phyloP scores from a whole-genome alignment of 768 basidiomycete genomes.

The Macrolepiota dolichaula region DNA sequence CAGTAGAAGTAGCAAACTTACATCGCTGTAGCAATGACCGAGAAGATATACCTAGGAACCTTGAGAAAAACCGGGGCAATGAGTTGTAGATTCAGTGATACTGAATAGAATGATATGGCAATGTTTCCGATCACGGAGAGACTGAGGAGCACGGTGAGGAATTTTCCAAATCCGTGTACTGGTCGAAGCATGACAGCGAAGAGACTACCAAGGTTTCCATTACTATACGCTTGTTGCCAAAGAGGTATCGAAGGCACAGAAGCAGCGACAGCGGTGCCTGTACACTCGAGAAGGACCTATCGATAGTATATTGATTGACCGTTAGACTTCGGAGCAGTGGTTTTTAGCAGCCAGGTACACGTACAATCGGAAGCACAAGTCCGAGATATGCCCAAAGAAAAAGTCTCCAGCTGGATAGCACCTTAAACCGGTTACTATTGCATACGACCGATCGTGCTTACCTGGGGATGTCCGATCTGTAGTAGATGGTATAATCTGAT shows the following conservation, averaged over 20 bases:
- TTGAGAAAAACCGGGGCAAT: conserved; percentile 55
- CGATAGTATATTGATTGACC: neutral
- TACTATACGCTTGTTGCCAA: conserved; percentile 58
- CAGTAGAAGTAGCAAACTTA: conserved; percentile 28
- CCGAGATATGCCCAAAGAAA: conserved; percentile 71
- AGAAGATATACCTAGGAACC: conserved; percentile 78
- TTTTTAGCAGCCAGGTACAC: conserved; percentile 11
- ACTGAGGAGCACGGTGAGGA: conserved; percentile 77
- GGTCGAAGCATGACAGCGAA: conserved; percentile 69
- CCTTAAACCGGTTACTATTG: neutral
- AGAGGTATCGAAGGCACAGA: conserved; percentile 52
- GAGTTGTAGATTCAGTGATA: conserved; percentile 70
- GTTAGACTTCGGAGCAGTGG: neutral
- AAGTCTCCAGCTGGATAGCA: conserved; percentile 47
- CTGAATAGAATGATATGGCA: conserved; percentile 80
- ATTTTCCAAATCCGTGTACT: conserved; percentile 68
- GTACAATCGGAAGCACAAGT: conserved; percentile 55
- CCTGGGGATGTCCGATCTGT: conserved; percentile 55
- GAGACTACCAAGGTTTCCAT: conserved; percentile 66
- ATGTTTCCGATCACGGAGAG: conserved; percentile 82
- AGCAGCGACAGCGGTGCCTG: conserved; percentile 68
- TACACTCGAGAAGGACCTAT: conserved; percentile 39
- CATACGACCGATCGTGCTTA: conserved; percentile 19
- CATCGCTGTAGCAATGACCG: conserved; percentile 69
- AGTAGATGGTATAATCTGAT: conserved; percentile 78